A percentile compares a stretch with the other conserved stretches of the same genome.
These are phyloP conservation scores for Leccinum rimulosum DNA, from an alignment of 768 basidiomycete genomes.

Conservation along the genomic window DNA sequence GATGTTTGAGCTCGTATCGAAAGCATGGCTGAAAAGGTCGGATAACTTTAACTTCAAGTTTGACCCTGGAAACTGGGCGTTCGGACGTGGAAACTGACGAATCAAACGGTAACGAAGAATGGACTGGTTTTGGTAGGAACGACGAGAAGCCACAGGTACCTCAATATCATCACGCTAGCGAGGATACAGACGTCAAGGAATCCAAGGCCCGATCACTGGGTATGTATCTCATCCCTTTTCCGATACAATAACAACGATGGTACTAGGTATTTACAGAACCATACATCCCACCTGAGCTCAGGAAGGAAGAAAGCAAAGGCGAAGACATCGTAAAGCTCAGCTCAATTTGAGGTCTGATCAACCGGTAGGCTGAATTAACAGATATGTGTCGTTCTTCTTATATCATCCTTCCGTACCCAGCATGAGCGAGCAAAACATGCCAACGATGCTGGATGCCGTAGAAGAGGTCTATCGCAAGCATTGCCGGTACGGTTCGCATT, in stretches of 20 bases:
- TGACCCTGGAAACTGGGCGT: neutral
- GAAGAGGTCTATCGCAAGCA: slow-evolving; percentile 77
- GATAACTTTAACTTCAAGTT: no score
- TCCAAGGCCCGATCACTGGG: slow-evolving; percentile 6
- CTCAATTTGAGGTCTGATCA: slow-evolving; percentile 69
- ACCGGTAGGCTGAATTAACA: slow-evolving; percentile 51
- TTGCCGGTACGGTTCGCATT: slow-evolving; percentile 48
- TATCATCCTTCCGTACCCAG: slow-evolving; percentile 36
- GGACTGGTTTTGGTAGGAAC: slow-evolving; percentile 28
- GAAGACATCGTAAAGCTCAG: slow-evolving; percentile 57
- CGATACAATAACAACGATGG: neutral
- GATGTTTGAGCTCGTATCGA: no score
- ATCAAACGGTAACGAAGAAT: slow-evolving; percentile 31
- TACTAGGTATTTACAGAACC: slow-evolving; percentile 38
- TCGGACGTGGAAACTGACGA: slow-evolving; percentile 24
- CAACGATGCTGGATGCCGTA: slow-evolving; percentile 65
- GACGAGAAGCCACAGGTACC: neutral
- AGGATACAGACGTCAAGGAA: neutral
- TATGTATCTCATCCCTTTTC: slow-evolving; percentile 8
- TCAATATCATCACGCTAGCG: neutral
- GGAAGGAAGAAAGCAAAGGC: slow-evolving; percentile 40
- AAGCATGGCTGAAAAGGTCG: no score
- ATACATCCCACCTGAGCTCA: slow-evolving; percentile 81
- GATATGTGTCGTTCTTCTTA: neutral
- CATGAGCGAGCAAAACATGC: slow-evolving; percentile 88